Evolutionary conservation across 169 alveolate species (phyloP), one percentile per base, ranked within the genome.

Genomic region (Plasmodium gonderi): DNA sequence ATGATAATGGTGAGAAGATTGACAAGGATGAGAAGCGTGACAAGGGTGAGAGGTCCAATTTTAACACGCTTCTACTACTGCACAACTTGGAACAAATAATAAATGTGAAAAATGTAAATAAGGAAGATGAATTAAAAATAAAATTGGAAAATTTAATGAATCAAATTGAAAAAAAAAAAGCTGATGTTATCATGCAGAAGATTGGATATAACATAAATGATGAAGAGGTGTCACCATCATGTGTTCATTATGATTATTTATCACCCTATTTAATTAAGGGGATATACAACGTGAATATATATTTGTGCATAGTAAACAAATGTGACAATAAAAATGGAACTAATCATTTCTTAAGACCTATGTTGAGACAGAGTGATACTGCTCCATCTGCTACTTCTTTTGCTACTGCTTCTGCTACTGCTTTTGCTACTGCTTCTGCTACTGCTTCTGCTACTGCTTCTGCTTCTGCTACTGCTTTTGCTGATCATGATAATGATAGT

Each of bases 91-190:
- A 90, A 44, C 69, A 90, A 77, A 60, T 90, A 44, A 64, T 76
- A 49, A 60, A 77, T 44, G 77, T 40, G 5, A 90, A 90, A 38
- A 90, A 65, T 78, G 40, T 65, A 7, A 78, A 49, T 72, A 77
- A 90, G 49, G 94, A 90, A 64, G 81, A 77, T 65, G 94, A 90
- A 72, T n/a, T 90, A 12, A 90, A 90, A 64, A 90, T 90, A 47
- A 90, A 90, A 29, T 8, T 78, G 60, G 94, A 90, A 42, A 76
- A 90, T 78, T 78, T 90, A 90, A n/a, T 90, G 29, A 90, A 76
- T 69, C 90, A 45, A 40, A 67, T 90, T 29, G 94, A 90, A 26
- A 60, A 40, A 44, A 90, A 69, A 47, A 90, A 69, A 38, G 49
- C n/a, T 12, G 82, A 77, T 9, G 40, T 23, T 6, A 29, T 60